A percentile compares a stretch with the other conserved stretches of the same genome.
These are phyloP conservation scores for Cladosporium velox DNA, from an alignment of 2,329 filamentous ascomycete genomes.

Conservation along the genomic window DNA sequence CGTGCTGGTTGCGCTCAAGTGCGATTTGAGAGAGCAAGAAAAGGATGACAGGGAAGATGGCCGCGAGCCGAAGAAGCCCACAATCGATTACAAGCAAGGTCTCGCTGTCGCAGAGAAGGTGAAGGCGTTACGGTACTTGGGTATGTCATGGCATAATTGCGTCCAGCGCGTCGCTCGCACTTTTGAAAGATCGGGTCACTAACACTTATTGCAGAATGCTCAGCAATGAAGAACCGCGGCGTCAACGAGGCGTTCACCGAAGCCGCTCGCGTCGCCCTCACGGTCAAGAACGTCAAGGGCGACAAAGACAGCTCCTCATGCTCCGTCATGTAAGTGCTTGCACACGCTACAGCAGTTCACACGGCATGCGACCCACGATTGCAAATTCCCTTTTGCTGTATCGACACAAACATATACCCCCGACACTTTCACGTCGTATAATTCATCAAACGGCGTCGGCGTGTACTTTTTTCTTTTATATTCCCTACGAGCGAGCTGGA, in stretches of 20 bases:
- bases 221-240: constrained; percentile 94
- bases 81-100: constrained; percentile 89
- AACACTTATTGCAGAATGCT: constrained; percentile 70
- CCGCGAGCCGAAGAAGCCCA: constrained; percentile 56
- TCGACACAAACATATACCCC: constrained; percentile 11
- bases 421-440: constrained; percentile 6
- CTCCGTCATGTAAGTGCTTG: constrained; percentile 42
- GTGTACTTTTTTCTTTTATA: background rate
- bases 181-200: background rate
- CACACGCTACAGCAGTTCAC: background rate
- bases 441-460: constrained; percentile 6
- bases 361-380: background rate
- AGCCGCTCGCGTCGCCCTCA: constrained; percentile 86
- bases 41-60: constrained; percentile 66
- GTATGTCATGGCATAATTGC: constrained; percentile 44
- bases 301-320: constrained; percentile 49
- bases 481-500: background rate
- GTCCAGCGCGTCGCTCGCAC: background rate
- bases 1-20: constrained; percentile 93
- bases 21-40: constrained; percentile 80
- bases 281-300: constrained; percentile 53
- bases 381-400: constrained; percentile 7
- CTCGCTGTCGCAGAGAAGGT: constrained; percentile 89
- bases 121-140: constrained; percentile 87
- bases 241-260: constrained; percentile 99